Base-by-base conservation (phyloP, 1,284 basidiomycete species). In the Cystobasidiaceae sp. region DNA sequence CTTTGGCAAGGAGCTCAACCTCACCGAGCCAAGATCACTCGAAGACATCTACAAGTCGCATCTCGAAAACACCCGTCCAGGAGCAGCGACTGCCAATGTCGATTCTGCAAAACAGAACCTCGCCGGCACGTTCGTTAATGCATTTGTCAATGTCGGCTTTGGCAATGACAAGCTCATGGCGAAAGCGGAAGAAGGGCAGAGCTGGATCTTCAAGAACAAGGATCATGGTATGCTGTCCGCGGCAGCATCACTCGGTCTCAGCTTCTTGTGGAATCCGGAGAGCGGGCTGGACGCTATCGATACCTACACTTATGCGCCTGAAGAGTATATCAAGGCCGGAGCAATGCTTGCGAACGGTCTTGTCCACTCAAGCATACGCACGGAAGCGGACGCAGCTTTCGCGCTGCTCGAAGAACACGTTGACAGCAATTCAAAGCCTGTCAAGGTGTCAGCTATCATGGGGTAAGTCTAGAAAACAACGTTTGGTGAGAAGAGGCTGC, bases 131-230 rank as follows among this genome's bases (percentile, higher is more conserved):
- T 98, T 98, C 72, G 96, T 99, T 69, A 98, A 99, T 75, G 96
- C 93, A 0, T 98, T 98, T 71, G 96, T 97, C 66, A 99, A 99
- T 74, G 94, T 93, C 41, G 96, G 96, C 0, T 98, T 96, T 74
- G 93, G 93, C 19, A 99, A 99, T 76, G 96, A 99, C 77, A 97
- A 96, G 77, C 84, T 99, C 64, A 93, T 99, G 88, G 93, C 94
- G 4, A 87, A 88, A 73, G 93, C 93, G 0, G 89, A 92, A 65
- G 93, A 97, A 74, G 94, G 94, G 23, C 89, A 87, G 77, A 93
- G 90, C 72, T 98, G 93, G 90, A 93, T 99, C 70, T 99, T 98
- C 82, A 97, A 97, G 84, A 97, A 97, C 81, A 97, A 97, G 80
- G 94, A 97, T 64, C 89, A 96, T 69, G 90, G 89, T 86, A 97